A percentile compares a stretch with the other conserved stretches of the same genome.
These are phyloP conservation scores for Chytridiales sp. DNA, from an alignment of 371 early-diverging fungal species.

Conservation along the genomic window DNA sequence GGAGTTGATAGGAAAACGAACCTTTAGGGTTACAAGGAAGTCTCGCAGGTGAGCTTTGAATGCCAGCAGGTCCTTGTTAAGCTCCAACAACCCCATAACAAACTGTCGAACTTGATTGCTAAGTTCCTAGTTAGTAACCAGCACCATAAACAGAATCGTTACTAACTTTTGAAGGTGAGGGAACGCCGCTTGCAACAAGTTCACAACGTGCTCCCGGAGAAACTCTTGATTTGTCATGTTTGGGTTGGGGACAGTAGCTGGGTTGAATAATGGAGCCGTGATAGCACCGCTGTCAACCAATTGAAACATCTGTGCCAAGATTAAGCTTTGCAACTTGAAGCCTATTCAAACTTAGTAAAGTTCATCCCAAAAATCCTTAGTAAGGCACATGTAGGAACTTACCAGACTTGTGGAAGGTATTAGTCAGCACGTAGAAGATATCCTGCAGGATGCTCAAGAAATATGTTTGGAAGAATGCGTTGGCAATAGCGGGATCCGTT, in stretches of 20 bases:
- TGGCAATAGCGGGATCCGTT: constrained; percentile 74
- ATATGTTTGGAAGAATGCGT: constrained; percentile 87
- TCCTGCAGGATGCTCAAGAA: constrained; percentile 88
- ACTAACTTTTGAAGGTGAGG: constrained; percentile 82
- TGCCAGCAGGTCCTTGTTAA: constrained; percentile 68
- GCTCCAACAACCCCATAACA: constrained; percentile 82
- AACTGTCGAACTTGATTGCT: constrained; percentile 84
- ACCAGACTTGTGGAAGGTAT: constrained; percentile 97
- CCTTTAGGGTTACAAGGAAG: constrained; percentile 93
- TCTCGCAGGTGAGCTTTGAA: constrained; percentile 95
- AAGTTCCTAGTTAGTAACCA: neutral
- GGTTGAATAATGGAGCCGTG: constrained; percentile 78
- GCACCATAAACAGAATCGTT: neutral
- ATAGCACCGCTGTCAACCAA: constrained; percentile 79
- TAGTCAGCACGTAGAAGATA: constrained; percentile 94
- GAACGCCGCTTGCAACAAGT: constrained; percentile 84
- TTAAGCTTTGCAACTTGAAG: constrained; percentile 87
- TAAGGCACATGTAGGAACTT: constrained; percentile 24
- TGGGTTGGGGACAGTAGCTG: constrained; percentile 67
- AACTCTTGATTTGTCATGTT: constrained; percentile 74
- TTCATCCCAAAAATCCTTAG: constrained; percentile 4
- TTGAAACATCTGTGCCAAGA: constrained; percentile 85
- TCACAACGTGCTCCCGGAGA: constrained; percentile 77
- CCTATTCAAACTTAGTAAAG: constrained; percentile 49
- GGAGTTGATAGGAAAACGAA: constrained; percentile 26